Evolutionary conservation across 768 basidiomycete genomes (phyloP), one percentile per base, ranked within the genome.

Genomic region (Lactarius quietus): DNA sequence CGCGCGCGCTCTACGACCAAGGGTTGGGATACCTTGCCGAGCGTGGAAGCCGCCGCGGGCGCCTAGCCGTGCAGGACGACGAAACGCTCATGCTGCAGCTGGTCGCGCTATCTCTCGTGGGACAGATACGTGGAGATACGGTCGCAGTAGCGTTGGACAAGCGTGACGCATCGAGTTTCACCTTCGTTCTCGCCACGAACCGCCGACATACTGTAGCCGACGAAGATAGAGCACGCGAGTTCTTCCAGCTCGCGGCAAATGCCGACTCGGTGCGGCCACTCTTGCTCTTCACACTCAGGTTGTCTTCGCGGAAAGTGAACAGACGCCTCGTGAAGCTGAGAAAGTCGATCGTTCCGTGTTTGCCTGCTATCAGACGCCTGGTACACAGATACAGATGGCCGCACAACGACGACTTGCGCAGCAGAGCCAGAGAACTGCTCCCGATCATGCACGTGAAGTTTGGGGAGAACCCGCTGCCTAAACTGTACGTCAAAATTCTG

Each of bases 91-190:
- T 59, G 60, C 51, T 66, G 41, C 65, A 66, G 33, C 51, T 66
- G 33, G 61, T 66, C 33, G 60, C 65, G 28, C n/a, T 66, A n/a
- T 66, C 56, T 17, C 48, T 66, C 61, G 61, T 66, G 57, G 65
- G 65, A 38, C 61, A 66, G 57, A 59, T 61, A 28, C 65, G 51
- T 38, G 65, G 65, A 5, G 61, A 66, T 35, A 66, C 65, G n/a
- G 57, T 59, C 51, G 65, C 65, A 7, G 65, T 66, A 26, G 65
- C 65, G 41, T 59, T 66, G 3, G 65, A 66, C 61, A 66, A 66
- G 29, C 65, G 65, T 17, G 57, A 66, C 26, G 2, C 41, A 33
- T 57, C 57, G 3, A 59, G 51, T 38, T 62, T 62, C 43, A 66
- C 65, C 48, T 66, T 66, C 17, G 57, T 66, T 38, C 61, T 66